Evolutionary conservation across 1,284 basidiomycete species (phyloP).

Genomic region (Stygiomarasmius scandens): DNA sequence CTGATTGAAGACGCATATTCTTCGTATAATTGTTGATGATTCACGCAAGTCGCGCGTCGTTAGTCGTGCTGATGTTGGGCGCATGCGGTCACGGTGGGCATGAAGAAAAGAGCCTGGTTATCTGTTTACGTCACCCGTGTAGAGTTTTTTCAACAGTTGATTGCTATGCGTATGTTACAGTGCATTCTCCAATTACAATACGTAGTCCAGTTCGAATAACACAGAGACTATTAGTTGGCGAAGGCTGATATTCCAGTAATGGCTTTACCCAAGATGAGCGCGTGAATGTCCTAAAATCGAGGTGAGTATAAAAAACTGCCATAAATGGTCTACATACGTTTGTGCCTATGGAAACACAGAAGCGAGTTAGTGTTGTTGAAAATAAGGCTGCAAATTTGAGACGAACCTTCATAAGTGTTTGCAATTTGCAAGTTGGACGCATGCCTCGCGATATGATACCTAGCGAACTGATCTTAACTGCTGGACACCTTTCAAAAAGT

Average conservation of each 20-base stretch:
- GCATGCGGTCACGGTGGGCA: no score
- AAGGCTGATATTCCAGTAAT: constrained; percentile 89
- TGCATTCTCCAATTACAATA: no score
- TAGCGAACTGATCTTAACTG: constrained; percentile 22
- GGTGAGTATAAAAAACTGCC: constrained; percentile 10
- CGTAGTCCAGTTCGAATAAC: no score
- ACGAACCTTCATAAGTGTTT: constrained; percentile 87
- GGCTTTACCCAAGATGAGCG: constrained; percentile 89
- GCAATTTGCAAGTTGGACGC: constrained; percentile 91
- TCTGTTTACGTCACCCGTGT: no score
- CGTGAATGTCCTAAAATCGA: constrained; percentile 70
- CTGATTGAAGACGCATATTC: no score
- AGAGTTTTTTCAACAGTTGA: no score
- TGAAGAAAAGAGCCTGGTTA: no score
- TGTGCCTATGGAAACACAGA: constrained; percentile 41
- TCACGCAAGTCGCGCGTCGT: no score
- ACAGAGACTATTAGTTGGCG: constrained; percentile 45
- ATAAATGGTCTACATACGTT: constrained; percentile 52
- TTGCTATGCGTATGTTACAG: no score
- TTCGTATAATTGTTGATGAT: no score
- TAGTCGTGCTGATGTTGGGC: no score
- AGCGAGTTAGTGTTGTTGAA: constrained; percentile 8
- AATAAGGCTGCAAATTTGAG: constrained; percentile 11
- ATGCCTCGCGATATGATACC: constrained; percentile 89
- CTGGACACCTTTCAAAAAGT: background rate